phyloP scores from a whole-genome alignment of 495 filamentous ascomycete species.

The Hypoxylon crocopeplum region DNA sequence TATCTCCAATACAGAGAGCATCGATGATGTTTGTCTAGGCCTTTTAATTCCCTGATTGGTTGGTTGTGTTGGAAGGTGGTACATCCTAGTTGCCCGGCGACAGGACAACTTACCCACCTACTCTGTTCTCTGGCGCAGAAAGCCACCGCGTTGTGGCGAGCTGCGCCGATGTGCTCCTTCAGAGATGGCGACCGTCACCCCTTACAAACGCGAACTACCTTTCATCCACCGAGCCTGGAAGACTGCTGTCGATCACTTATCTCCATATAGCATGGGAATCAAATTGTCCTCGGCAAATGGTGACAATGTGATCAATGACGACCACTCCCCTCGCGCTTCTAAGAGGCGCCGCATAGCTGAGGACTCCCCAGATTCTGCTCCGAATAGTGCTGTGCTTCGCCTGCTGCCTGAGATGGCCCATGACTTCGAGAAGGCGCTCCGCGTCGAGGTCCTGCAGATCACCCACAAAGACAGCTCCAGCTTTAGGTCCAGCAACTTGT shows the following conservation, averaged over 20 bases:
- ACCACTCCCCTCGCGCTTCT: slow-evolving; percentile 37
- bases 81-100: slow-evolving; percentile 10
- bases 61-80: slow-evolving; percentile 27
- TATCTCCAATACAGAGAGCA: not conserved
- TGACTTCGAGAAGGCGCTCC: slow-evolving; percentile 48
- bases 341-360: slow-evolving; percentile 52
- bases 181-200: slow-evolving; percentile 44
- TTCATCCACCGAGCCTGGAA: slow-evolving; percentile 45
- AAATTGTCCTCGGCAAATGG: slow-evolving; percentile 47
- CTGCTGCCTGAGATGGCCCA: slow-evolving; percentile 39
- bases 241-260: slow-evolving; percentile 39
- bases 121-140: slow-evolving; percentile 15
- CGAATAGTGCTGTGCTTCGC: slow-evolving; percentile 32
- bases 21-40: slow-evolving; percentile 20
- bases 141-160: slow-evolving; percentile 35
- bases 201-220: slow-evolving; percentile 43
- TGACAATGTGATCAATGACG: slow-evolving; percentile 40
- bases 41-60: slow-evolving; percentile 31
- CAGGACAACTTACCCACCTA: not conserved
- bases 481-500: slow-evolving; percentile 44
- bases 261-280: slow-evolving; percentile 49
- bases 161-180: slow-evolving; percentile 43
- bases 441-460: slow-evolving; percentile 57
- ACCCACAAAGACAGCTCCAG: slow-evolving; percentile 51
- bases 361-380: slow-evolving; percentile 34